phyloP scores from a whole-genome alignment of 2,329 filamentous ascomycete species.

The Plenodomus lindquistii region DNA sequence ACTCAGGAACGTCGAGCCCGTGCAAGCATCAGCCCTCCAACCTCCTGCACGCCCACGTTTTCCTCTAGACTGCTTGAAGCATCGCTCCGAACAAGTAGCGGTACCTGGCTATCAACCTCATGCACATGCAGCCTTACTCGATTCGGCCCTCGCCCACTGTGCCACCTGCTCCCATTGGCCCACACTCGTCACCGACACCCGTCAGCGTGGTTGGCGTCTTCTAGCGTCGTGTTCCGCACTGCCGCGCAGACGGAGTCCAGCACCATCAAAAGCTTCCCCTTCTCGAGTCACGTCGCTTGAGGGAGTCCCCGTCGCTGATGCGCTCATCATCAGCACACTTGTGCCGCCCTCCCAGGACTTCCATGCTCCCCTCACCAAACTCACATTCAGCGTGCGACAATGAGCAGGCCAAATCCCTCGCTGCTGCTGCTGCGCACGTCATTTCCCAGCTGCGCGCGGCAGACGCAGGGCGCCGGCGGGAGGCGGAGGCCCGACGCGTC shows the following conservation, averaged over 20 bases:
- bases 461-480: slow-evolving; percentile 21
- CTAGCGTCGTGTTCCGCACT: slow-evolving; percentile 37
- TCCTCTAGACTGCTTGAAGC: slow-evolving; percentile 18
- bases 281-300: slow-evolving; percentile 21
- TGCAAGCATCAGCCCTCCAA: slow-evolving; percentile 24
- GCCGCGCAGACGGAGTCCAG: slow-evolving; percentile 29
- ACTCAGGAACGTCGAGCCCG: slow-evolving; percentile 11
- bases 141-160: slow-evolving; percentile 19
- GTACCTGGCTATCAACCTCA: slow-evolving; percentile 30
- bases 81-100: slow-evolving; percentile 25
- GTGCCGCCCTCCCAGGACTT: slow-evolving; percentile 3
- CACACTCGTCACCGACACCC: slow-evolving; percentile 21
- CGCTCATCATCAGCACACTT: slow-evolving; percentile 15
- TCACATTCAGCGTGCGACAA: background rate
- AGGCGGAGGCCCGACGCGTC: slow-evolving; percentile 23
- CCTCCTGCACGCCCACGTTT: slow-evolving; percentile 18
- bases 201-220: slow-evolving; percentile 34
- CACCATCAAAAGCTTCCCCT: slow-evolving; percentile 19
- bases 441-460: slow-evolving; percentile 15
- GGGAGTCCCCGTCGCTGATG: slow-evolving; percentile 16
- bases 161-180: slow-evolving; percentile 21
- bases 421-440: slow-evolving; percentile 13
- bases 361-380: no score
- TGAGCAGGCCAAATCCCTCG: background rate
- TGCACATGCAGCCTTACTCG: slow-evolving; percentile 35